These are phyloP conservation scores for Dioszegia crocea DNA, from an alignment of 768 basidiomycete genomes.

Conservation along the genomic window DNA sequence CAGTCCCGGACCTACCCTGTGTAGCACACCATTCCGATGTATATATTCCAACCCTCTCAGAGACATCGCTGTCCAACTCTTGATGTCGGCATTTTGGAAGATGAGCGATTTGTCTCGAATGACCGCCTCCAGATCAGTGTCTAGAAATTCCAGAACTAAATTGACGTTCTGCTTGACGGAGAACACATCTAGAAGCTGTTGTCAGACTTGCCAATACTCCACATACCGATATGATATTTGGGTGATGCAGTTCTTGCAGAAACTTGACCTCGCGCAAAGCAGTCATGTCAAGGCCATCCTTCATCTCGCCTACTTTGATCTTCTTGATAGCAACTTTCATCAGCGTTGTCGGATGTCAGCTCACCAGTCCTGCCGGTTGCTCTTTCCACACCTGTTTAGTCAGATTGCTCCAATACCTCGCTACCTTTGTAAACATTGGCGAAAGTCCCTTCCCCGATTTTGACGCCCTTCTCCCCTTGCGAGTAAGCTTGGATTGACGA, in stretches of 20 bases:
- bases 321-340: constrained; percentile 94
- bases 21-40: constrained; percentile 87
- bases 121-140: constrained; percentile 92
- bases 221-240: constrained; percentile 83
- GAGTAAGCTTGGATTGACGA: background rate
- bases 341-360: constrained; percentile 29
- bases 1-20: constrained; percentile 61
- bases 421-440: constrained; percentile 90
- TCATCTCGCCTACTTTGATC: constrained; percentile 92
- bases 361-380: constrained; percentile 38
- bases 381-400: constrained; percentile 24
- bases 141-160: constrained; percentile 91
- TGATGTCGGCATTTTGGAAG: constrained; percentile 92
- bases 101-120: constrained; percentile 90
- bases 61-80: constrained; percentile 98
- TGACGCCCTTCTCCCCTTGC: constrained; percentile 51
- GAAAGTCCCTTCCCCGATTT: constrained; percentile 71
- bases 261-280: constrained; percentile 98
- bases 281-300: constrained; percentile 98
- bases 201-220: background rate
- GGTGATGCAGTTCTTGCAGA: constrained; percentile 85
- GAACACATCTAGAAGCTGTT: constrained; percentile 89
- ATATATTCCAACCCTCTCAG: constrained; percentile 97
- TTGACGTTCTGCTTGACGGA: constrained; percentile 95
- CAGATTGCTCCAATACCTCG: background rate